Base-by-base conservation (phyloP, 140 eudicot species). In the Ambrosia hybrid region DNA sequence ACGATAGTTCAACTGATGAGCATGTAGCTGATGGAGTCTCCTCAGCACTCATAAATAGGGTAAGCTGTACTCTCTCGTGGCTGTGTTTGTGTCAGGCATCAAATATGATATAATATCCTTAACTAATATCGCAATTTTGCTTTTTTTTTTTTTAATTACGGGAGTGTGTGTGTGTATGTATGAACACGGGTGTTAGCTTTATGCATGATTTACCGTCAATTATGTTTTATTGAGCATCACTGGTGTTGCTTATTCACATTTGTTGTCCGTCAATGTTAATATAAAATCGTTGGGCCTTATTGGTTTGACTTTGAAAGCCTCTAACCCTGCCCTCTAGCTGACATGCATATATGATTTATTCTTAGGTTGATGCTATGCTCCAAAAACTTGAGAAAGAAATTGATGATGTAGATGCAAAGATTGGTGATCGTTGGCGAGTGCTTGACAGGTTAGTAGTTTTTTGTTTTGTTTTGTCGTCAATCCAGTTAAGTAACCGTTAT, bases 321-420 rank as follows among this genome's bases (percentile, higher is more conserved):
- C 33, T 36, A 58, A 59, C 38, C 64, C 6, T 16, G 7, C n/a
- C 13, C 66, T 9, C 66, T 33, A 60, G 34, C 45, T 36, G 26
- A 59, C 67, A 61, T 63, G 68, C 51, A 14, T 63, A n/a, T 38
- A 63, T 63, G 49, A 14, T 63, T 6, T 63, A 6, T 63, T 7
- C 51, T 37, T 87, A 91, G 97, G 96, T 91, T 76, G 97, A 88
- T 83, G 87, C 93, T 65, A 91, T 91, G 97, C 91, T 91, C 48
- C 93, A 91, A 74, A 86, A 84, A 41, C 97, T 91, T 49, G 96
- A 91, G 80, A 88, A 91, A 70, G 97, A 91, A 79, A 88, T 91
- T 52, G 97, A 91, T 81, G 97, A 86, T 68, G 97, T 91, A 69
- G 97, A 91, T 81, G 96, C 96, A 30, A 88, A 88, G 71, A 88